A percentile compares a stretch with the other conserved stretches of the same genome.
Evolutionary conservation across 805 yeast species (phyloP).

Genomic region (Metschnikowia kunwiensis): DNA sequence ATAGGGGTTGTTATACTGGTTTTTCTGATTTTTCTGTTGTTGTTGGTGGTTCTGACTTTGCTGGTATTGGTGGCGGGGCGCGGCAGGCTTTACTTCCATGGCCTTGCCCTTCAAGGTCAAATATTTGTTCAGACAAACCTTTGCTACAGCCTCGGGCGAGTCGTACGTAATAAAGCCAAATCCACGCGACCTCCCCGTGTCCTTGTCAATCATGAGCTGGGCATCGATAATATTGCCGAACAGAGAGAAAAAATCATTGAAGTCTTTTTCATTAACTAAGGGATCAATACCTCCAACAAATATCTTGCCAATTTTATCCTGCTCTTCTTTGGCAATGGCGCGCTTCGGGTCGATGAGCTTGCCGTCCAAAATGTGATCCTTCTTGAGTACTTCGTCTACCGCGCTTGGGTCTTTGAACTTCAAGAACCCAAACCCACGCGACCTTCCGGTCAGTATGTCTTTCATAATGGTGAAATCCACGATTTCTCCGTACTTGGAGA

Average conservation of each 20-base stretch:
- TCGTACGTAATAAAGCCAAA: constrained; percentile 96
- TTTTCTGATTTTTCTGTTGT: constrained; percentile 26
- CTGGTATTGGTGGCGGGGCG: constrained; percentile 70
- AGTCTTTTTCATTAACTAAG: constrained; percentile 87
- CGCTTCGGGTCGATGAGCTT: constrained; percentile 96
- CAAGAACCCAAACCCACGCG: constrained; percentile 93
- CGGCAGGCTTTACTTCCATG: constrained; percentile 82
- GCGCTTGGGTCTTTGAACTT: constrained; percentile 79
- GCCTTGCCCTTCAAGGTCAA: constrained; percentile 81
- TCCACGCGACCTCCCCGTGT: constrained; percentile 94
- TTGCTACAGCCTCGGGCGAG: constrained; percentile 89
- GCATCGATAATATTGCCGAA: constrained; percentile 93
- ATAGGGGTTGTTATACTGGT: constrained; percentile 31
- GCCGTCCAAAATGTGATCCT: constrained; percentile 89
- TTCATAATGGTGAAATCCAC: constrained; percentile 89
- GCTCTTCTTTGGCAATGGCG: constrained; percentile 96
- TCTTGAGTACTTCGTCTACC: constrained; percentile 81
- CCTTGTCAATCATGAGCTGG: constrained; percentile 95
- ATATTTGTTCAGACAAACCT: constrained; percentile 77
- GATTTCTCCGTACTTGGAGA: constrained; percentile 85
- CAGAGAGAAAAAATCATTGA: constrained; percentile 78
- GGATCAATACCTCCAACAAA: constrained; percentile 97
- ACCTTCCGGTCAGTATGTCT: constrained; percentile 79
- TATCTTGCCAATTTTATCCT: constrained; percentile 93
- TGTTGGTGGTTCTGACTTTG: constrained; percentile 29